Base-by-base conservation (phyloP, 139 green algal genomes). In the Desmodesmus armatus region DNA sequence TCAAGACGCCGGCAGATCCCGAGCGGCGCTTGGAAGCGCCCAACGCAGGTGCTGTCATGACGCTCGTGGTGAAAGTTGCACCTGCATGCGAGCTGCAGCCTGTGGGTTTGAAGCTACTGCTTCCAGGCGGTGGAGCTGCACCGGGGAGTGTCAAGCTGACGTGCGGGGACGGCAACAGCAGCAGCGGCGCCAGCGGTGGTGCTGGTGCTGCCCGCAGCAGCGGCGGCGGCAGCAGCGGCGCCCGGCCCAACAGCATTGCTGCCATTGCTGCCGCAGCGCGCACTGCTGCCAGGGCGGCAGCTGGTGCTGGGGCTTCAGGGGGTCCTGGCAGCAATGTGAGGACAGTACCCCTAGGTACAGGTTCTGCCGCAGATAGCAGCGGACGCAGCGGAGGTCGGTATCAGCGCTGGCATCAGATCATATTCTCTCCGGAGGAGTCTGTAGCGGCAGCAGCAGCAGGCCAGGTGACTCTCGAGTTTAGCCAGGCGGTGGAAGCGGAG, bases 391-490 rank as follows among this genome's bases (percentile, higher is more conserved):
- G 66, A 0, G 66, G 35, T 21, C 29, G 44, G 33, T 49, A 4
- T 2, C 55, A 72, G 53, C 53, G 76, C n/a, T 82, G 76, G 76
- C n/a, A 82, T 41, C 76, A 82, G 76, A 37, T 82, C 0, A 2
- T 82, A 37, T 25, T 82, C 37, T 58, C 37, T 3, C 37, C 76
- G 4, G 27, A 21, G 31, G 76, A 82, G 37, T 82, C 76, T 6
- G 23, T 82, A 19, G 76, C 76, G 40, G 53, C 75, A 82, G 76
- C 76, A 72, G 76, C 76, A 82, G 76, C 74, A 77, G 69, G n/a
- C 47, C 55, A 82, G 55, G 37, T 82, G 33, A 33, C 40, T 27
- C 55, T 82, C 35, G 51, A 70, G 37, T 82, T 82, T 73, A 13
- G 25, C 39, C 27, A 53, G 13, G n/a, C 37, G 11, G 39, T 72